Evolutionary conservation across 805 yeast species (phyloP).

Genomic region (Hanseniaspora hatyaiensis): DNA sequence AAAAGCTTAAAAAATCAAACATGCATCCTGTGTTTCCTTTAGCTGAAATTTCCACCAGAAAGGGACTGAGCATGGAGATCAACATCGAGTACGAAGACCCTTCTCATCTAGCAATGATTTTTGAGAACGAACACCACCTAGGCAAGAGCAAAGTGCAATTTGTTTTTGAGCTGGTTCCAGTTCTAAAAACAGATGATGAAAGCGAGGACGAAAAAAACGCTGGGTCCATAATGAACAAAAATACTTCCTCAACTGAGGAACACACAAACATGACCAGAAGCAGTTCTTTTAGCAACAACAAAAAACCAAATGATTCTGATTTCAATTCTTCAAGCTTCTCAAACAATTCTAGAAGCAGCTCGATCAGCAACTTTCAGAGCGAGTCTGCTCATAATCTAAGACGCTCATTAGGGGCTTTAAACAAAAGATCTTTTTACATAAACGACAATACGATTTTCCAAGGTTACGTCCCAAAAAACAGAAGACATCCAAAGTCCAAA

Average conservation of each 20-base stretch:
- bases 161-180: conserved; percentile 1
- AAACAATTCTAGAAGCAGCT: conserved; percentile 18
- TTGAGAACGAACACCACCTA: conserved; percentile 11
- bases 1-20: conserved; percentile 10
- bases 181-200: not conserved
- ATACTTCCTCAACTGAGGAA: not conserved
- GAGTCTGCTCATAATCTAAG: conserved; percentile 18
- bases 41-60: conserved; percentile 7
- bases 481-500: conserved; percentile 51
- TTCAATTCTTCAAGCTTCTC: conserved; percentile 14
- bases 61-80: conserved; percentile 6
- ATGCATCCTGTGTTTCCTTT: conserved; percentile 2
- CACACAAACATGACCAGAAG: not conserved
- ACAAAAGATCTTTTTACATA: conserved; percentile 28
- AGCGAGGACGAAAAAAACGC: not conserved
- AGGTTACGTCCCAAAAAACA: conserved; percentile 66
- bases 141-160: conserved; percentile 12
- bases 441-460: conserved; percentile 63
- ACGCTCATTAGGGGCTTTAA: conserved; percentile 18
- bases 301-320: not conserved
- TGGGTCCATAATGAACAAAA: not conserved
- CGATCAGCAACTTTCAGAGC: conserved; percentile 16
- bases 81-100: conserved; percentile 12
- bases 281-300: not conserved
- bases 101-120: conserved; percentile 11